These are phyloP conservation scores for Elongisporangium undulatum DNA, from an alignment of 352 stramenopile genomes.

Conservation along the genomic window DNA sequence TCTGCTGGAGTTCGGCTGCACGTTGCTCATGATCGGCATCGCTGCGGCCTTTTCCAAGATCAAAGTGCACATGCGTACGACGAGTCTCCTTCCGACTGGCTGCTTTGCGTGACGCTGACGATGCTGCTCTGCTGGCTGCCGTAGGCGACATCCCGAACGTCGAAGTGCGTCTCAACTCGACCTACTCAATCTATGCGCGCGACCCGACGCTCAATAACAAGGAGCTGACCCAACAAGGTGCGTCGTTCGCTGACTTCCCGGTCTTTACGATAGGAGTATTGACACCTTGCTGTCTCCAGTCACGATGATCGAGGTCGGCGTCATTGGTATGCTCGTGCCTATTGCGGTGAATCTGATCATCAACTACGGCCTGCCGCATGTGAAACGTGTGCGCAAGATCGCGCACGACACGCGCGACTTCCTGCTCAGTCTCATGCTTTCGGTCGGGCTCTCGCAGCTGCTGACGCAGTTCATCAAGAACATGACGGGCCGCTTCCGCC, in stretches of 20 bases:
- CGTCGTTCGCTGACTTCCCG: background rate
- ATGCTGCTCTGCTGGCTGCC: background rate
- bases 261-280: background rate
- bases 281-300: slow-evolving; percentile 16
- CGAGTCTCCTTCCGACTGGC: background rate
- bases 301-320: slow-evolving; percentile 38
- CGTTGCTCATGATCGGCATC: slow-evolving; percentile 39
- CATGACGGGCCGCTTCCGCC: slow-evolving; percentile 60
- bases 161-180: slow-evolving; percentile 42
- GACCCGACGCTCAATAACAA: slow-evolving; percentile 58
- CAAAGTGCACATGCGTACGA: slow-evolving; percentile 44
- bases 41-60: slow-evolving; percentile 49
- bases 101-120: slow-evolving; percentile 21
- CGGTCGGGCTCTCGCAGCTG: slow-evolving; percentile 44
- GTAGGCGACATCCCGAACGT: slow-evolving; percentile 51
- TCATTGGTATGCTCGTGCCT: slow-evolving; percentile 26
- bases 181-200: slow-evolving; percentile 37
- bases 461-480: slow-evolving; percentile 74
- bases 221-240: slow-evolving; percentile 45
- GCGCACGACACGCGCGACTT: slow-evolving; percentile 69
- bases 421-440: slow-evolving; percentile 50
- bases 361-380: slow-evolving; percentile 47
- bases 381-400: slow-evolving; percentile 43
- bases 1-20: slow-evolving; percentile 49
- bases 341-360: slow-evolving; percentile 46